These are phyloP conservation scores for Xylaria scruposa DNA, from an alignment of 495 filamentous ascomycete species.

Conservation along the genomic window DNA sequence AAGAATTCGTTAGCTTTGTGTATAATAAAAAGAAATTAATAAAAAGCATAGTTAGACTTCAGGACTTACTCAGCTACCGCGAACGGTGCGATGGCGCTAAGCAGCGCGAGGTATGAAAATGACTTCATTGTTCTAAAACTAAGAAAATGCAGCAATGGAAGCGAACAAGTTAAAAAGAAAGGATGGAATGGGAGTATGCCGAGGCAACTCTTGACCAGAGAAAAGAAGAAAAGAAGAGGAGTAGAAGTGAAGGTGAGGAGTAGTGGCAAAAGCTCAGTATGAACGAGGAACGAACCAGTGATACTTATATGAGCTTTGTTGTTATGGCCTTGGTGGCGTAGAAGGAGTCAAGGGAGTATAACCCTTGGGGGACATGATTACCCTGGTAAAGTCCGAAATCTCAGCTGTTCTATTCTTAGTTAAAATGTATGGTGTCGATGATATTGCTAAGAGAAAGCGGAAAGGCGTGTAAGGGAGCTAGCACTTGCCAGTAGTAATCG, in stretches of 20 bases:
- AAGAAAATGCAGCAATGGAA: not conserved
- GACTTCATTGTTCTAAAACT: slow-evolving; percentile 11
- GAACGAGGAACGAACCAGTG: not conserved
- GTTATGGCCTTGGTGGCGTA: slow-evolving; percentile 1
- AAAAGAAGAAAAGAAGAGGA: slow-evolving; percentile 18
- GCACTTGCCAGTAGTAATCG: not conserved
- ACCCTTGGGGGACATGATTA: not conserved
- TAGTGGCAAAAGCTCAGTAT: not conserved
- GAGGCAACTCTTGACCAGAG: slow-evolving; percentile 11
- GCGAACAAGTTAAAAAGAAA: not conserved
- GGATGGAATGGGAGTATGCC: not conserved
- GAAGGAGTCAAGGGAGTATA: not conserved
- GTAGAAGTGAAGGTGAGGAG: slow-evolving; percentile 14
- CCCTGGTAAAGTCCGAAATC: not conserved
- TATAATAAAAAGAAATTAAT: no score
- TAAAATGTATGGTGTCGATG: no score
- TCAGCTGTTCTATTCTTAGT: slow-evolving; percentile 15
- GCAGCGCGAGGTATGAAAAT: slow-evolving; percentile 25
- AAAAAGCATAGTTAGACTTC: no score
- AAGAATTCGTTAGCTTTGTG: not conserved
- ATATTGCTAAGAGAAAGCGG: not conserved
- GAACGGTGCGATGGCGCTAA: slow-evolving; percentile 21
- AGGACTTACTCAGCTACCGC: slow-evolving; percentile 10
- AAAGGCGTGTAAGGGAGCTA: not conserved
- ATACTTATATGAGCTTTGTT: slow-evolving; percentile 13